These are phyloP conservation scores for Aurinia saxatilis DNA, from an alignment of 345 rosid genomes.

Conservation along the genomic window DNA sequence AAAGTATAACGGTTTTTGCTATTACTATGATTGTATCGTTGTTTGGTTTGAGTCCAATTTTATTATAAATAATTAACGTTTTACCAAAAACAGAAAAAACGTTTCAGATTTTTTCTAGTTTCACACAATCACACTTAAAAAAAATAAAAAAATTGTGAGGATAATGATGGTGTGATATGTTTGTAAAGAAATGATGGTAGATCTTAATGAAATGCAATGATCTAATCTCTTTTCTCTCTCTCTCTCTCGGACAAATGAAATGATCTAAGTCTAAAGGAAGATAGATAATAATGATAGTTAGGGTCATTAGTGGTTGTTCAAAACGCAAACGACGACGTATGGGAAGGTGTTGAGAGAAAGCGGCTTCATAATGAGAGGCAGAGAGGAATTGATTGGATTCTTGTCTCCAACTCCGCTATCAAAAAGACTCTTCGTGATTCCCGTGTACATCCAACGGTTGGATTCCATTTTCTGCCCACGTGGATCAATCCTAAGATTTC, in stretches of 20 bases:
- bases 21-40: too few relatives aligned
- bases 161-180: neutral
- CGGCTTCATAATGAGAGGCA: conserved; percentile 36
- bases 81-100: too few relatives aligned
- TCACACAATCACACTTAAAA: too few relatives aligned
- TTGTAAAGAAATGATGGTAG: neutral
- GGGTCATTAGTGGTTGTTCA: neutral
- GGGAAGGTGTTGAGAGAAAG: neutral
- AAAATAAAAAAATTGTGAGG: neutral
- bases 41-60: too few relatives aligned
- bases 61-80: too few relatives aligned
- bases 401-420: conserved; percentile 22
- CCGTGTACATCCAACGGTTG: conserved; percentile 23
- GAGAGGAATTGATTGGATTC: conserved; percentile 22
- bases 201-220: neutral
- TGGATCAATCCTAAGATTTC: neutral
- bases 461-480: conserved; percentile 6
- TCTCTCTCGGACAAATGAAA: too few relatives aligned
- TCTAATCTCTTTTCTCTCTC: neutral
- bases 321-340: conserved; percentile 14
- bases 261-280: too few relatives aligned
- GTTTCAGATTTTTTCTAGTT: too few relatives aligned
- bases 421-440: conserved; percentile 37
- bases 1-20: too few relatives aligned
- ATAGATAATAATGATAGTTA: neutral